Base-by-base conservation (phyloP, 1,284 basidiomycete genomes). In the Ganoderma resinaceum region DNA sequence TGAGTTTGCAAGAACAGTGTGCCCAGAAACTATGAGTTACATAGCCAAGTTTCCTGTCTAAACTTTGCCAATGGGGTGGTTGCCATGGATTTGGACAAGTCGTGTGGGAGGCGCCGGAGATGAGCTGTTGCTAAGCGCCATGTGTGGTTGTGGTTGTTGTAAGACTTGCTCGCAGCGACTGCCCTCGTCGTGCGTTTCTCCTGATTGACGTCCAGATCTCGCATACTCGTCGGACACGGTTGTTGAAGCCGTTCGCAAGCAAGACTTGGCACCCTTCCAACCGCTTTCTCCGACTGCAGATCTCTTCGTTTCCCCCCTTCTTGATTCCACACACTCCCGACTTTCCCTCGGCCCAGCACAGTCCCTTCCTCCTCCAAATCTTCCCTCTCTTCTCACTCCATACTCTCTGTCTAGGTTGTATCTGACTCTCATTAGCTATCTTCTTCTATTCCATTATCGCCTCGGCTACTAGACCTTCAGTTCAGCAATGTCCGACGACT, bases 401-500 rank as follows among this genome's bases (percentile, higher is more conserved):
- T 29, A 26, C 26, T 6, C n/a, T 42, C 26, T 2, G 18, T 8
- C 23, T 23, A 29, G 8, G 9, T 40, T 26, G 12, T 40, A 26
- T 60, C 37, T n/a, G 7, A 23, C 38, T 37, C 37, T 42, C 58
- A 9, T 38, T 38, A 8, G 37, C 23, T n/a, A 23, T 20, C 57
- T 38, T 37, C 16, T 38, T 38, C 31, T n/a, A 5, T 55, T 55
- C 37, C 14, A 14, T 60, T 23, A 12, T 31, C 18, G 18, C 42
- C 61, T 49, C 20, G 35, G 26, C 31, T n/a, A n/a, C 26, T 40
- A 20, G 55, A 55, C 60, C n/a, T 59, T 23, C 23, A 7, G 11
- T 60, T 31, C 49, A 49, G 43, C 49, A 40, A 82, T 88, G 67
- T 77, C 87, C 26, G 90, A 92, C 79, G 88, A 90, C 71, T 80